Evolutionary conservation across 352 stramenopile species (phyloP), one percentile per base, ranked within the genome.

Genomic region (Phytophthora tentaculata): DNA sequence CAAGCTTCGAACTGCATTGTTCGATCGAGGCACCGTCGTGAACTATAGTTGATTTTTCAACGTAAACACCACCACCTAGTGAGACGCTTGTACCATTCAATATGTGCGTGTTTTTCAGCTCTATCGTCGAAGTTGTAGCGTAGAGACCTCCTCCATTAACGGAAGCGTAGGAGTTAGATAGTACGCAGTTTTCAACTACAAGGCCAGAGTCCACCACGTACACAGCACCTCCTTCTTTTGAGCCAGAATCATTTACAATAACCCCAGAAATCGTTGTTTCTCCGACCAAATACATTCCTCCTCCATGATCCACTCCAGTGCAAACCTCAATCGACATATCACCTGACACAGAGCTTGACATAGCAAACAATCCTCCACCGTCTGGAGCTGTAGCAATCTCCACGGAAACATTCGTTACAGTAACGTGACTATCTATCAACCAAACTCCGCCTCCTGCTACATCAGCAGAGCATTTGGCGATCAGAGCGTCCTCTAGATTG

Each of bases 101-200:
- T 13, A 73, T 47, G 5, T 43, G 17, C 19, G 65, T 56, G 22
- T 45, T 23, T 59, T 14, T 54, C 26, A 73, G 24, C 28, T 63
- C 29, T 24, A 78, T 35, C 0, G 7, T 55, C 1, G 69, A 69
- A 17, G 56, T 56, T 26, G 19, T 44, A 12, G 49, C 67, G 22
- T 68, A 77, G 14, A 81, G 59, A 2, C 69, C 75, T 9, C 83
- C 76, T 8, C 79, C 80, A 39, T 73, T 61, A 16, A 67, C 20
- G 7, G 20, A 59, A 47, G 48, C 58, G 20, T 37, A 65, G 14
- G 43, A 72, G 10, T 17, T 76, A 3, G 12, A 51, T 48, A 67
- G 24, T 8, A 17, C 65, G 26, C 14, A 52, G 22, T 26, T 37
- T n/a, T 62, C n/a, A 1, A 78, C 28, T 3, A 10, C 14, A 53